Base-by-base conservation (phyloP, 495 filamentous ascomycete species). In the Evansstolkia leycettana region DNA sequence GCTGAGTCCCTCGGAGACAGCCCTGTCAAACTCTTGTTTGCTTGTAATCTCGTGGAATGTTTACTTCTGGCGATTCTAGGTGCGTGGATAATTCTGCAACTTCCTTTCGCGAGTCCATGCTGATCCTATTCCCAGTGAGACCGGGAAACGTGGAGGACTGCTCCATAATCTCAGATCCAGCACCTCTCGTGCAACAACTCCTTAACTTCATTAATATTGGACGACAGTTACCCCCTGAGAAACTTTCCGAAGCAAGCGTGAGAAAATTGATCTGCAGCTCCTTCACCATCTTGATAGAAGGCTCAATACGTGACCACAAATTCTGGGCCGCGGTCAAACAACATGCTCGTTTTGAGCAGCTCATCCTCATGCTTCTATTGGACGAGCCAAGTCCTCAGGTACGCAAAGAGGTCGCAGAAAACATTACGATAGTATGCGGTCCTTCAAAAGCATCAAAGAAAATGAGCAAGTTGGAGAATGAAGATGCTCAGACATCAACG, bases 241-340 rank as follows among this genome's bases (percentile, higher is more conserved):
- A 41, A 1, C 11, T 46, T 2, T 33, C 38, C 3, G 43, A 44
- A 17, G 7, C 31, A 8, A 42, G 37, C n/a, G 37, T 43, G 33
- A 50, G 54, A 39, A 65, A 29, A 43, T 58, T 57, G 46, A 74
- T 49, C 43, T 75, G 61, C 30, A 47, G 68, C 27, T 70, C 69
- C 17, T 78, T 86, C 34, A 69, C 73, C 10, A 62, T 75, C 9
- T 57, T 88, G 2, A 55, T 85, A 0, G 75, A 84, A 49, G 73
- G 66, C 11, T 82, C 78, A 28, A 54, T 76, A 9, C 65, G 74
- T 30, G 80, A 72, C 34, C 40, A 53, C 8, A 37, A 45, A 0
- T 69, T 85, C 41, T 84, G 82, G 80, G 38, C 48, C 2, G 57
- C 62, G 3, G 72, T 85, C 40, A 69, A 65, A 15, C 47, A 56